Evolutionary conservation across 257 asterid species (phyloP), one percentile per base, ranked within the genome.

Genomic region (Cordia subcordata): DNA sequence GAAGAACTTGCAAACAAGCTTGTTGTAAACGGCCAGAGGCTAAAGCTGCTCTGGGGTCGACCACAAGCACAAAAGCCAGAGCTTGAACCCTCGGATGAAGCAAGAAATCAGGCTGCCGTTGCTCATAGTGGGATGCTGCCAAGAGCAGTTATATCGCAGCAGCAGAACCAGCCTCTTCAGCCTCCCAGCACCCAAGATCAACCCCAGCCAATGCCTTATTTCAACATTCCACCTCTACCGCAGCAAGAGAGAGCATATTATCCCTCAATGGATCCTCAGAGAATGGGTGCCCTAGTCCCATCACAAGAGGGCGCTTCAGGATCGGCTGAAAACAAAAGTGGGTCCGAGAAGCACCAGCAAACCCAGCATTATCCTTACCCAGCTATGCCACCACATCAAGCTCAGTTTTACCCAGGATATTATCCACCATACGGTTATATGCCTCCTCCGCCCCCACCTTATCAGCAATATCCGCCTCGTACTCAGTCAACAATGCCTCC

Each of bases 211-310:
- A 73, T 85, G 87, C 84, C 89, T 0, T 93, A 93, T 74, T 93
- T 93, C 72, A 93, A 86, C 58, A 89, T 86, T 49, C 96, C 98
- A 6, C 91, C 94, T 12, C 53, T 70, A 65, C 93, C 87, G 44
- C 97, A 81, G 75, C 94, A 82, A 40, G 95, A 85, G 14, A 69
- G 90, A 58, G 80, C 95, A 5, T 81, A 77, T 60, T 93, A 89
- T 70, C 99, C 99, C 11, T 93, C 99, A 0, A 93, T 89, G 97
- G 99, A 93, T 70, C 97, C 97, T 18, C 99, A 93, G 57, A 80
- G 96, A 68, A 89, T 89, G 99, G 97, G 97, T 40, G 99, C 97
- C 21, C 47, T 80, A 22, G 62, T 85, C 21, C 73, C 85, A 32
- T 72, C 94, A 23, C 95, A 86, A 60, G 99, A 92, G 16, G 96